A percentile compares a stretch with the other conserved stretches of the same genome.
Evolutionary conservation across 495 filamentous ascomycete species (phyloP).

Genomic region (Penicillium steckii): DNA sequence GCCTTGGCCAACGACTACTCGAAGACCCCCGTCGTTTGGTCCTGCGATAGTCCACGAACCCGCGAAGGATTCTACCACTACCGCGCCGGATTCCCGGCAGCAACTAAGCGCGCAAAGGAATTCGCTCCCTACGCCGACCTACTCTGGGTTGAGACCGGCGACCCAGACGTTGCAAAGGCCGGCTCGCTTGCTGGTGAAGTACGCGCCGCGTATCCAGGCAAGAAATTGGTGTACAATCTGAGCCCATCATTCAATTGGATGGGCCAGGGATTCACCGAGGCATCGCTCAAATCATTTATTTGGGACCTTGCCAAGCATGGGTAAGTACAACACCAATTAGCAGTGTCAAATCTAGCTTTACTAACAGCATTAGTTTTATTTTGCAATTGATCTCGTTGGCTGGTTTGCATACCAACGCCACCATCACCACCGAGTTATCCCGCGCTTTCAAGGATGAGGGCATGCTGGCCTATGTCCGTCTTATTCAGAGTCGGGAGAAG

Average conservation of each 20-base stretch:
- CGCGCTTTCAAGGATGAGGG: constrained; percentile 81
- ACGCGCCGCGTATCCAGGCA: constrained; percentile 61
- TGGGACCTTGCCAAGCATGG: constrained; percentile 95
- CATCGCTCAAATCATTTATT: constrained; percentile 79
- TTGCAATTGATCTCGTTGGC: constrained; percentile 91
- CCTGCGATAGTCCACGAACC: constrained; percentile 90
- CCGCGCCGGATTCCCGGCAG: constrained; percentile 79
- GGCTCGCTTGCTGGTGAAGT: constrained; percentile 73
- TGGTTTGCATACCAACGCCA: constrained; percentile 85
- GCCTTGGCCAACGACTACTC: constrained; percentile 64
- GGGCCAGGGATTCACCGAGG: constrained; percentile 83
- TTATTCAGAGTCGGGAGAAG: constrained; percentile 87
- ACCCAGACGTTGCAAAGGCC: constrained; percentile 77
- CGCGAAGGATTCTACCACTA: constrained; percentile 97
- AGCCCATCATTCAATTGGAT: constrained; percentile 98
- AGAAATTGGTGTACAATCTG: constrained; percentile 94
- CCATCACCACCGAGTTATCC: constrained; percentile 82
- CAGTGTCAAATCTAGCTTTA: neutral
- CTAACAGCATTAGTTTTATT: constrained; percentile 60
- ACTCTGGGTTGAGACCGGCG: constrained; percentile 94
- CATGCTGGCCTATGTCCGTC: constrained; percentile 92
- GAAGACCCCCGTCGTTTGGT: constrained; percentile 71
- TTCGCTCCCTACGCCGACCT: constrained; percentile 94
- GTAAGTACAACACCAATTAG: constrained; percentile 34
- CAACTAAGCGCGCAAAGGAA: constrained; percentile 87